Base-by-base conservation (phyloP, 2,329 filamentous ascomycete species). In the Hortaea werneckii region DNA sequence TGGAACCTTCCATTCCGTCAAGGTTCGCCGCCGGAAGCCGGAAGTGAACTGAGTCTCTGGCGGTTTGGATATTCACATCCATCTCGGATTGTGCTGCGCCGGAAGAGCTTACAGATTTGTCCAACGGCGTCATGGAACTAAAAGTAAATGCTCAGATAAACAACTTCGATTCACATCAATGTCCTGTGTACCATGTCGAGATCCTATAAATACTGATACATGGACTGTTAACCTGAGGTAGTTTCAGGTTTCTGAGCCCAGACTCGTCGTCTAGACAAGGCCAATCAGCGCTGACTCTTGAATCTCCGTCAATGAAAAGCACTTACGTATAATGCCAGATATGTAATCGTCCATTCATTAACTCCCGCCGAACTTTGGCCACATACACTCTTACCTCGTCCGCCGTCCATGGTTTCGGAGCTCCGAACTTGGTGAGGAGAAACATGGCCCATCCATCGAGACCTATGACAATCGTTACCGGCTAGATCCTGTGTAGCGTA, bases 331-430 rank as follows among this genome's bases (percentile, higher is more conserved):
- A 29, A 13, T 43, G 41, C 7, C 37, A 43, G 8, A 43, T 43
- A 12, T 43, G 41, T 32, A 43, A 29, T 32, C 30, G 35, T 20
- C 13, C 30, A 37, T 43, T n/a, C 28, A 30, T 27, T 32, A 43
- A 13, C 41, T 37, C 41, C 30, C 30, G 41, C 30, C 41, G 35
- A 12, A 43, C 41, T 32, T 43, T 43, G 6, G 41, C 41, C 30
- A 43, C 41, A 43, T 43, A 37, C 32, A 39, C 37, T 11, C 41
- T 10, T 10, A 37, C 41, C 41, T 43, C 41, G 20, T 43, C 41
- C 13, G 41, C 41, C 13, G 30, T 43, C 41, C 41, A 43, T 11
- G 41, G 30, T 32, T 37, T 35, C 30, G 41, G 41, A 29, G 41
- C 30, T 26, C 32, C 41, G 20, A 37, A 43, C 13, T 37, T 43